Percentiles rank a stretch among this genome's conserved stretches.
Conservation (phyloP, 176 grass and related monocot species). For the Chrysopogon serrulatus region DNA sequence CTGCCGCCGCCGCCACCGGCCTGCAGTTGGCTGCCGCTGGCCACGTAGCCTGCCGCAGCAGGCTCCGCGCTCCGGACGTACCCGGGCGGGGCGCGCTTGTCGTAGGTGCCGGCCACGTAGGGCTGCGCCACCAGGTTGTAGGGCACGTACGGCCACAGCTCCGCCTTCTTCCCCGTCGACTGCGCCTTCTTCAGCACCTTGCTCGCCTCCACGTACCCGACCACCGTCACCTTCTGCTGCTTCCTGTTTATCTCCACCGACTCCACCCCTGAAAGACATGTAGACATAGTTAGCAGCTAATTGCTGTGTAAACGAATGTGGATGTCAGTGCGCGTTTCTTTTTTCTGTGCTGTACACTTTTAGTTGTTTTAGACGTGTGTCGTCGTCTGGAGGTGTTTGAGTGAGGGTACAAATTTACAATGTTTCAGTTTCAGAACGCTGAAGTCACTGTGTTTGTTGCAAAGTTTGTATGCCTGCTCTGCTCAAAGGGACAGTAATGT, state of each 20-base stretch:
- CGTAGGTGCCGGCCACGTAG: constrained; percentile 44
- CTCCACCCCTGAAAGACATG: constrained; percentile 41
- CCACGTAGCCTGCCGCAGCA: neutral
- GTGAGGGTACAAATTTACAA: too few relatives aligned
- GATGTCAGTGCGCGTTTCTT: too few relatives aligned
- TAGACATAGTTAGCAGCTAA: too few relatives aligned
- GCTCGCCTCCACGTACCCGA: constrained; percentile 46
- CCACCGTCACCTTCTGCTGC: constrained; percentile 61
- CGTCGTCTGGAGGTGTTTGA: too few relatives aligned
- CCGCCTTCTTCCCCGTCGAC: constrained; percentile 54
- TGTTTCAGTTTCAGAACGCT: neutral
- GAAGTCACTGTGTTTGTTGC: neutral
- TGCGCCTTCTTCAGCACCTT: constrained; percentile 56
- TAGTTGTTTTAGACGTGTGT: too few relatives aligned
- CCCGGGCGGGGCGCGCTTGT: constrained; percentile 59
- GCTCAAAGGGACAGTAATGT: neutral
- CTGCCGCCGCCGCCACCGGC: constrained; percentile 12
- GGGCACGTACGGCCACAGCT: constrained; percentile 67
- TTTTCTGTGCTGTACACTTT: too few relatives aligned
- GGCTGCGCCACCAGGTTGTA: constrained; percentile 51
- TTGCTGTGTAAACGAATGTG: too few relatives aligned
- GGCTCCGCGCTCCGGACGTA: constrained; percentile 51
- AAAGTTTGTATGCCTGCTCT: neutral
- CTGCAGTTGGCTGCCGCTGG: neutral
- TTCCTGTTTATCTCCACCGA: constrained; percentile 62